Percentiles rank a stretch among this genome's conserved stretches.
These are phyloP conservation scores for Besnoitia besnoiti DNA, from an alignment of 169 alveolate species.

Conservation along the genomic window DNA sequence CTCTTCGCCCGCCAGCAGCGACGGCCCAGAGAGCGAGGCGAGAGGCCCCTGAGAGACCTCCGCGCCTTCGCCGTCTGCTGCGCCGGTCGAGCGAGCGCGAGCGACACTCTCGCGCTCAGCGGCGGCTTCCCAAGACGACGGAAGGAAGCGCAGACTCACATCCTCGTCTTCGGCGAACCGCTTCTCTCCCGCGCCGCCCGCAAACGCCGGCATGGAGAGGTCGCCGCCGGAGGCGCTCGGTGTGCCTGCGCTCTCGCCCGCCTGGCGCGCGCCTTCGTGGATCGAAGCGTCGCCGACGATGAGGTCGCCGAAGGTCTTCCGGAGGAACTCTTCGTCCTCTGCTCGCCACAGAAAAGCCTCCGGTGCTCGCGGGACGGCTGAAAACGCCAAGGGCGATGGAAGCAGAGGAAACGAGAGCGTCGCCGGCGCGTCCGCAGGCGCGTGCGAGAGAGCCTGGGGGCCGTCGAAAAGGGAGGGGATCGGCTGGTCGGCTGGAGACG, in stretches of 20 bases:
- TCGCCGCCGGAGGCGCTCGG: no score
- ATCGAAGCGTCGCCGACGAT: not conserved
- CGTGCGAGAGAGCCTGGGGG: not conserved
- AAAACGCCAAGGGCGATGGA: not conserved
- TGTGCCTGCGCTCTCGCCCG: not conserved
- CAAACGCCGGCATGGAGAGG: not conserved
- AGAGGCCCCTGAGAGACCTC: no score
- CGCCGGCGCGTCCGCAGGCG: not conserved
- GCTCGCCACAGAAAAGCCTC: not conserved
- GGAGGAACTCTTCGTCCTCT: slow-evolving; percentile 12
- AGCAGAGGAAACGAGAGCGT: not conserved
- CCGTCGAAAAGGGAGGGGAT: no score
- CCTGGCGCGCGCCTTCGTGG: not conserved
- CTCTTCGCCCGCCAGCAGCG: not conserved
- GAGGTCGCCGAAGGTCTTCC: not conserved
- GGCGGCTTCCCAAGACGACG: not conserved
- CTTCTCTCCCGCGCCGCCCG: not conserved
- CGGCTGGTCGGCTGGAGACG: no score
- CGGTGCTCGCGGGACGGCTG: not conserved
- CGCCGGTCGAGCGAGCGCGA: no score
- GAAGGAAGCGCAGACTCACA: not conserved
- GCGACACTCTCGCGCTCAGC: not conserved
- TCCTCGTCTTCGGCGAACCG: not conserved
- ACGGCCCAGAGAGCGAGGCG: not conserved
- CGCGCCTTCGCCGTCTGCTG: no score